Conservation (phyloP, 768 basidiomycete species). For the Rhizopogon vinicolor region DNA sequence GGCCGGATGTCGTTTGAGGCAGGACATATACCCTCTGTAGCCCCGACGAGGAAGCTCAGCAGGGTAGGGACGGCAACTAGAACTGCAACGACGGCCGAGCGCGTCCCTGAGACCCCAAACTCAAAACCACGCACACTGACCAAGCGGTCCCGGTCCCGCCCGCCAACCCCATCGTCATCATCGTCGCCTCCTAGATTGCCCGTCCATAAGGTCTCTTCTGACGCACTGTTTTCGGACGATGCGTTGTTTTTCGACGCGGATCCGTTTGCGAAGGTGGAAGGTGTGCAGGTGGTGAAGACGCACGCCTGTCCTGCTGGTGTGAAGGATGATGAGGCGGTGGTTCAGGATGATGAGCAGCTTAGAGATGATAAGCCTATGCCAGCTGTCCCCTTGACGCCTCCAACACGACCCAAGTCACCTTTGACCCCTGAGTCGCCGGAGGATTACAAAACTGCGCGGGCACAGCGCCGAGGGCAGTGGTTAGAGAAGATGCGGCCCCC, state of each 20-base stretch:
- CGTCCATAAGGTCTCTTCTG: conserved; percentile 5
- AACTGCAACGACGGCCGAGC: conserved; percentile 2
- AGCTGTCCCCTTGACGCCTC: neutral
- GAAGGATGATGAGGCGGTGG: neutral
- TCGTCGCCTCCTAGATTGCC: conserved; percentile 3
- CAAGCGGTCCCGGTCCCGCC: conserved; percentile 16
- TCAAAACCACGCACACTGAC: conserved; percentile 20
- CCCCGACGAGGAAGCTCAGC: conserved; percentile 13
- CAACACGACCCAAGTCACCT: conserved; percentile 4
- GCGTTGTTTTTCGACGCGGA: conserved; percentile 26
- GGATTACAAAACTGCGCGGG: conserved; percentile 35
- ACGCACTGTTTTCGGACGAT: conserved; percentile 7
- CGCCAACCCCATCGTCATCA: conserved; percentile 25
- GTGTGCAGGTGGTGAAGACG: conserved; percentile 42
- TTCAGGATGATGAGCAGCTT: too few relatives aligned
- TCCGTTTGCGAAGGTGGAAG: conserved; percentile 51
- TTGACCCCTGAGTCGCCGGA: conserved; percentile 26
- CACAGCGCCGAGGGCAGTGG: conserved; percentile 34
- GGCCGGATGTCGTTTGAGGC: neutral
- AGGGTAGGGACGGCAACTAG: conserved; percentile 4
- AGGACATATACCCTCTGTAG: neutral
- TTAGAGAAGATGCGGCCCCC: conserved; percentile 36
- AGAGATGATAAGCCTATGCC: too few relatives aligned
- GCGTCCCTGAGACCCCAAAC: too few relatives aligned
- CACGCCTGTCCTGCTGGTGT: neutral